phyloP scores from a whole-genome alignment of 179 eudicot genomes.

The Beta corolliflora region DNA sequence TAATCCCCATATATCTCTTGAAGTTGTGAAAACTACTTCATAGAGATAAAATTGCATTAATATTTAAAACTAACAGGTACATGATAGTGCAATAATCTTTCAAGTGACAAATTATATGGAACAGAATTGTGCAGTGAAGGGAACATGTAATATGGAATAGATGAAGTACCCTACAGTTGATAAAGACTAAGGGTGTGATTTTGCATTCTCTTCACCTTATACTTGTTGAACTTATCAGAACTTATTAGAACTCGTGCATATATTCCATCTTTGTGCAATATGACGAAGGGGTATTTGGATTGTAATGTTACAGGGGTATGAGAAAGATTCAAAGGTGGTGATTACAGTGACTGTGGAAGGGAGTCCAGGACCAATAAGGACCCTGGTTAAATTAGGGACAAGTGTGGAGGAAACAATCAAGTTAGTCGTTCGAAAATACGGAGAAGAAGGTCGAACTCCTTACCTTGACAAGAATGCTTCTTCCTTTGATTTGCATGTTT shows the following conservation, averaged over 20 bases:
- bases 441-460: slow-evolving; percentile 74
- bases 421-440: slow-evolving; percentile 60
- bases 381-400: slow-evolving; percentile 68
- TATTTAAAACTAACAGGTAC: too few species aligned
- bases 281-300: slow-evolving; percentile 1
- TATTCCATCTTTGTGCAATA: not conserved
- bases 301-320: slow-evolving; percentile 45
- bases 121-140: not conserved
- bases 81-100: not conserved
- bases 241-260: not conserved
- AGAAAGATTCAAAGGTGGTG: slow-evolving; percentile 71
- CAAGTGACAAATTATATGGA: not conserved
- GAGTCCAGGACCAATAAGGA: slow-evolving; percentile 74
- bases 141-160: not conserved
- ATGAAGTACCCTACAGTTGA: not conserved
- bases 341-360: slow-evolving; percentile 83
- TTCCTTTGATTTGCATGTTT: slow-evolving; percentile 60
- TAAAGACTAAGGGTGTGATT: not conserved
- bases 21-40: too few species aligned
- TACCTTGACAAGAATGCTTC: slow-evolving; percentile 47
- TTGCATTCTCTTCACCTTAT: too few species aligned
- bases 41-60: too few species aligned
- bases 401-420: slow-evolving; percentile 77
- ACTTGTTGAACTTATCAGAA: not conserved
- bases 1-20: too few species aligned